Evolutionary conservation across 176 grass and related monocot genomes (phyloP), one percentile per base, ranked within the genome.

Genomic region (Aegilops speltoides): DNA sequence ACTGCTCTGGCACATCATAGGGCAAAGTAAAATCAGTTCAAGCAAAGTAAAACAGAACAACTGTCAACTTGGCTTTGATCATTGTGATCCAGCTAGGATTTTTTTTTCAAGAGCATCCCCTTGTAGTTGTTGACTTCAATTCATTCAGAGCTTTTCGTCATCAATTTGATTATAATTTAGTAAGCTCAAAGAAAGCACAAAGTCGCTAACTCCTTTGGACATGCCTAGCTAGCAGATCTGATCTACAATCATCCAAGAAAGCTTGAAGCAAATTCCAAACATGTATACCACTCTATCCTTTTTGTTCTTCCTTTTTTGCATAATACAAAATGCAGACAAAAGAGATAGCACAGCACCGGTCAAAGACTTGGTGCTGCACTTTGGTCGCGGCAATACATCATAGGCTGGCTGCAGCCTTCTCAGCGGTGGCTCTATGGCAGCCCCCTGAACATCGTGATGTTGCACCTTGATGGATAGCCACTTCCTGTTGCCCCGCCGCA

Each of bases 401-500:
- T 82, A 92, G 80, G 74, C 78, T 46, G 57, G 79, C 25, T 8
- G 91, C 73, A 12, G 20, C 64, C 23, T 50, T 16, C 46, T 50
- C 46, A 50, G 4, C 46, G 14, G 46, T 50, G 15, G 46, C 46
- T 48, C 46, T 48, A 71, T 78, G 37, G 86, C 82, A 29, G 86
- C 77, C 26, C 72, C 76, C 10, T 84, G 63, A 59, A 90, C 82
- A 62, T 84, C 85, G 52, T 73, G 91, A 32, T 85, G 93, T 16
- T 88, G 86, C 79, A 86, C 86, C 79, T 85, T 95, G 74, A 90
- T 84, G 79, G 90, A 92, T 25, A 95, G 86, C 63, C 93, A 37
- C 86, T 95, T 95, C 63, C 93, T 79, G 74, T 90, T 92, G 32
- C 93, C 90, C 93, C 93, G 92, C 56, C 82, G 90, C 70, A 95